Conservation (phyloP, 2,329 filamentous ascomycete genomes). For the Chaetomiaceae sp. region DNA sequence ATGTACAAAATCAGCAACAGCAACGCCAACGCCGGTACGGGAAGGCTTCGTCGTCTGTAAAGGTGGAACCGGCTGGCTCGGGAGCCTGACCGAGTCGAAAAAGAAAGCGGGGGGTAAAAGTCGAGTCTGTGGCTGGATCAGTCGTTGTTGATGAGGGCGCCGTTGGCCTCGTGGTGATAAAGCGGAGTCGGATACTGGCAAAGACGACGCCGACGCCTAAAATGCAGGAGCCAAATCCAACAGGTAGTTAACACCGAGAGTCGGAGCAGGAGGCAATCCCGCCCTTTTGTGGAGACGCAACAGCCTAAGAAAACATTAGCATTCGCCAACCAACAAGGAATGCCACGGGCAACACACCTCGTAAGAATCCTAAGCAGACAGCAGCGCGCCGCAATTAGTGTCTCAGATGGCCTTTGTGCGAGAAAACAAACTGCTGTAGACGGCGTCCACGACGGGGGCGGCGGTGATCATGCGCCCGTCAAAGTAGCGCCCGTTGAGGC, state of each 20-base stretch:
- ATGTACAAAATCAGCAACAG: slow-evolving; percentile 16
- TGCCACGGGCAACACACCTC: slow-evolving; percentile 14
- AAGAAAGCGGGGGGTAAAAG: background rate
- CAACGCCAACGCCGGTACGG: slow-evolving; percentile 8
- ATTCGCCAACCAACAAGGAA: background rate
- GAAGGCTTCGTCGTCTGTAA: background rate
- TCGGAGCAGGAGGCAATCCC: background rate
- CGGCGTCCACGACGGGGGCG: slow-evolving; percentile 92
- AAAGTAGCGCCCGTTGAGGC: slow-evolving; percentile 94
- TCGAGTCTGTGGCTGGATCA: slow-evolving; percentile 1
- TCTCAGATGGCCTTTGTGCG: slow-evolving; percentile 75
- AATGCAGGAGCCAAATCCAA: slow-evolving; percentile 1
- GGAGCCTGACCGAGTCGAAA: background rate
- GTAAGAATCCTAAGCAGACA: slow-evolving; percentile 44
- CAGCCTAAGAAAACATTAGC: slow-evolving; percentile 5
- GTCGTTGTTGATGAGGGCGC: slow-evolving; percentile 4
- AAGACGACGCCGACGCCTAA: background rate
- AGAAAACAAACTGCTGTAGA: slow-evolving; percentile 96
- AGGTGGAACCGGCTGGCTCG: background rate
- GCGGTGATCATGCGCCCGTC: slow-evolving; percentile 90
- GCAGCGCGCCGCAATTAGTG: slow-evolving; percentile 48
- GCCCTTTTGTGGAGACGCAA: background rate
- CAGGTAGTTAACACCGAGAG: background rate
- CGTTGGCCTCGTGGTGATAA: background rate
- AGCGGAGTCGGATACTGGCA: background rate